Conservation (phyloP, 75 land plant species). For the Cunninghamia lanceolata region DNA sequence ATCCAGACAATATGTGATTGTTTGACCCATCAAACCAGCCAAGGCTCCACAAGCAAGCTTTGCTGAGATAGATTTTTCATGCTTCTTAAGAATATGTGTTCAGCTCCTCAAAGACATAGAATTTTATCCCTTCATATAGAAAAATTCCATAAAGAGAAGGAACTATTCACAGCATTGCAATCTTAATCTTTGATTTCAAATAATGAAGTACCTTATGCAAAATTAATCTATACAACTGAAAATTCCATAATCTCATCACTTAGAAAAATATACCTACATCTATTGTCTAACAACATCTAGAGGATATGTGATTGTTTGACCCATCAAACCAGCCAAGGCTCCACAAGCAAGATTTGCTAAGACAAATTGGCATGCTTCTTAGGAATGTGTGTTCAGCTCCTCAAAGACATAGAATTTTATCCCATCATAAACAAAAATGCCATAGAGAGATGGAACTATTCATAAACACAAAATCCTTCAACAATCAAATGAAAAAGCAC, state of each 20-base stretch:
- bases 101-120: slow-evolving; percentile 78
- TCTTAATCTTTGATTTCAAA: too few species aligned
- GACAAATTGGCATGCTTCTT: slow-evolving; percentile 62
- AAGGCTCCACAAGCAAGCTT: slow-evolving; percentile 84
- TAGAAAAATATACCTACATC: too few species aligned
- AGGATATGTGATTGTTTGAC: too few species aligned
- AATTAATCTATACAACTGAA: too few species aligned
- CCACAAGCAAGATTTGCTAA: slow-evolving; percentile 76
- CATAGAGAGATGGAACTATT: slow-evolving; percentile 83
- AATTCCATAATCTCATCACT: too few species aligned
- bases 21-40: slow-evolving; percentile 84
- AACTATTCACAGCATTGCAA: too few species aligned
- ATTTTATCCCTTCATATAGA: slow-evolving; percentile 95
- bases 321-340: slow-evolving; percentile 84
- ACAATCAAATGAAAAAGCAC: background rate
- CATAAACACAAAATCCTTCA: slow-evolving; percentile 8
- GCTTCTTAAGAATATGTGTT: slow-evolving; percentile 71
- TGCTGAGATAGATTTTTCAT: slow-evolving; percentile 47
- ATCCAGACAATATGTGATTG: too few species aligned
- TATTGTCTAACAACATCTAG: too few species aligned
- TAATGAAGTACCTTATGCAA: too few species aligned
- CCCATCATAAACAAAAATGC: slow-evolving; percentile 95
- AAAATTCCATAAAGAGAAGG: too few species aligned
- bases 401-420: slow-evolving; percentile 91
- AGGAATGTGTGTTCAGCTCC: slow-evolving; percentile 67